A percentile compares a stretch with the other conserved stretches of the same genome.
Evolutionary conservation across 2,329 filamentous ascomycete genomes (phyloP).

Genomic region (Moelleriella libera): DNA sequence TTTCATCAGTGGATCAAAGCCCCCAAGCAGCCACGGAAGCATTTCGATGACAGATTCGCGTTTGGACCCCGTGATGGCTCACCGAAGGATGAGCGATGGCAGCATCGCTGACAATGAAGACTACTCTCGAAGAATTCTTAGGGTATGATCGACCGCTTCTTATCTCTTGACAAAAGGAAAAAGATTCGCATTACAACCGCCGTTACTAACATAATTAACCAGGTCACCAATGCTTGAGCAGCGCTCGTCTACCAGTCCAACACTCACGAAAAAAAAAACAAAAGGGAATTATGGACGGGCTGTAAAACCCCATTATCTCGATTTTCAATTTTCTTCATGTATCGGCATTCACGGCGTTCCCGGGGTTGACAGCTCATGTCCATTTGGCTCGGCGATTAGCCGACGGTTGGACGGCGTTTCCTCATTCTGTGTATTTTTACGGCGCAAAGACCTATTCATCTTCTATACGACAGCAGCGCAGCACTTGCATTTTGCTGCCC

Average conservation of each 20-base stretch:
- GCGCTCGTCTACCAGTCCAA: neutral
- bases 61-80: slow-evolving; percentile 73
- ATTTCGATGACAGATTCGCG: slow-evolving; percentile 69
- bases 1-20: slow-evolving; percentile 54
- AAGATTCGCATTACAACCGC: neutral
- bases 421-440: slow-evolving; percentile 13
- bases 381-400: slow-evolving; percentile 16
- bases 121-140: slow-evolving; percentile 88
- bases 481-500: neutral
- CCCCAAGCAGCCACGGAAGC: slow-evolving; percentile 47
- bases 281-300: no score
- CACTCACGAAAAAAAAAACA: no score
- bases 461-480: slow-evolving; percentile 7
- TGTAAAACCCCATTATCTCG: slow-evolving; percentile 9
- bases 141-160: slow-evolving; percentile 44
- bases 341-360: slow-evolving; percentile 28
- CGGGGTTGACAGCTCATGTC: slow-evolving; percentile 20
- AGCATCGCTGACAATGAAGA: slow-evolving; percentile 97
- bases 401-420: slow-evolving; percentile 22
- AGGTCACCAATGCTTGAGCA: slow-evolving; percentile 47
- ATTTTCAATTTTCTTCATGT: slow-evolving; percentile 7
- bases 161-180: no score
- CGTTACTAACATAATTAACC: neutral
- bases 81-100: slow-evolving; percentile 78
- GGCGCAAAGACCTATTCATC: slow-evolving; percentile 6